Percentiles rank a stretch among this genome's conserved stretches.
Conservation (phyloP, 106 monocot species). For the Allium fistulosum region DNA sequence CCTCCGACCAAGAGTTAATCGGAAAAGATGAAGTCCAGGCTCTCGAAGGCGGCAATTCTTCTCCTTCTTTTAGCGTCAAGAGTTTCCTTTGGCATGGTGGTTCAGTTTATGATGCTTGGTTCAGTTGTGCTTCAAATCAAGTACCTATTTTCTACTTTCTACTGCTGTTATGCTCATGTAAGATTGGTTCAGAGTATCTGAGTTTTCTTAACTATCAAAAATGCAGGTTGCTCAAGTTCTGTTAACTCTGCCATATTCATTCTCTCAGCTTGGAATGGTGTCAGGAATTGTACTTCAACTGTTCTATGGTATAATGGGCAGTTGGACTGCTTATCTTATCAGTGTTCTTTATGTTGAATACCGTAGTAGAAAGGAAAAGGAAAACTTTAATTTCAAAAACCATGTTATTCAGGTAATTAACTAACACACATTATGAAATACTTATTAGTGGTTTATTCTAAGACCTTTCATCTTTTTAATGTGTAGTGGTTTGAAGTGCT, state of each 20-base stretch:
- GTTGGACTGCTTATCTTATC: conserved; percentile 96
- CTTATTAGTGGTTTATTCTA: not conserved
- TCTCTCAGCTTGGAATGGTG: conserved; percentile 89
- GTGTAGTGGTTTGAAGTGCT: conserved; percentile 70
- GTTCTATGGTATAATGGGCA: conserved; percentile 85
- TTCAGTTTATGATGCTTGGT: conserved; percentile 38
- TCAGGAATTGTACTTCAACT: conserved; percentile 70
- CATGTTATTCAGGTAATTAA: conserved; percentile 69
- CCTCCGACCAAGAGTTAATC: not conserved
- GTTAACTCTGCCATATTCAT: conserved; percentile 83
- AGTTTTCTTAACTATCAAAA: too few species aligned
- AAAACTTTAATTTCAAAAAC: conserved; percentile 76
- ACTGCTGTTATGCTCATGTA: too few species aligned
- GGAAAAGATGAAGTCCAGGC: not conserved
- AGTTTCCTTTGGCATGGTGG: conserved; percentile 50
- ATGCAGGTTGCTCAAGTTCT: conserved; percentile 52
- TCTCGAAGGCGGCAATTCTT: not conserved
- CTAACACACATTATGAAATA: not conserved
- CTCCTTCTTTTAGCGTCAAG: conserved; percentile 2
- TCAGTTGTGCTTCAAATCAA: conserved; percentile 48
- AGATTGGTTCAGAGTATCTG: too few species aligned
- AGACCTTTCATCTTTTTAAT: not conserved
- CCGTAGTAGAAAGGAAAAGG: conserved; percentile 80
- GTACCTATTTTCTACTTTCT: not conserved
- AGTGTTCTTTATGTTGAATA: conserved; percentile 92